Evolutionary conservation across 345 rosid genomes (phyloP), one percentile per base, ranked within the genome.

Genomic region (Rhizophora mangle): DNA sequence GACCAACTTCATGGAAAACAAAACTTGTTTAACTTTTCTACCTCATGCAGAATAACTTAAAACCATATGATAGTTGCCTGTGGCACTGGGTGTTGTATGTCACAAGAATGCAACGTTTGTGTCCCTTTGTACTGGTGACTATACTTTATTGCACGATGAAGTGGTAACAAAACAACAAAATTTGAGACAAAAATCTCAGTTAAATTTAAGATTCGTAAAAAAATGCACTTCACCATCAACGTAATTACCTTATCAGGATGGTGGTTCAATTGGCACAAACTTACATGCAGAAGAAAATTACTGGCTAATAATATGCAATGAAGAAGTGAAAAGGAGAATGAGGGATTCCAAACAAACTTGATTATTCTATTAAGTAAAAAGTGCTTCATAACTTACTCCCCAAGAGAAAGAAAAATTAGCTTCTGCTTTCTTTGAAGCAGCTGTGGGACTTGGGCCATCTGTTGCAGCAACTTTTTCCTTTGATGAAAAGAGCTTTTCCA

Each of bases 401-500:
- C 5, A 59, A 21, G 46, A 55, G 57, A 34, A 47, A 67, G 13
- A 20, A 60, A 69, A 66, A 46, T 60, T 81, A 89, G 93, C 93
- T 82, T 84, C 90, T 32, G 76, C 75, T 80, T 80, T 85, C 65
- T 83, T 24, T 30, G 72, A 77, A 47, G 26, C 72, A 29, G 22
- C 43, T 5, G 70, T 61, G 60, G 81, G 60, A 58, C 43, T 36
- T 8, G 7, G 7, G 37, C 8, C 8, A 34, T 34, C 37, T 5
- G 37, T 34, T 6, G 83, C 75, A 24, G 72, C 68, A 67, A 60
- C 74, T 72, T 64, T 71, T 49, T 26, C 76, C 76, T 85, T 84
- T 13, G 79, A 68, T 13, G 86, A 73, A 74, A 91, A 82, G 53
- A 94, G 87, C 79, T 91, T 94, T 57, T 81, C 86, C 10, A 94